Base-by-base conservation (phyloP, 148 eudicot genomes). In the Talinum fruticosum region DNA sequence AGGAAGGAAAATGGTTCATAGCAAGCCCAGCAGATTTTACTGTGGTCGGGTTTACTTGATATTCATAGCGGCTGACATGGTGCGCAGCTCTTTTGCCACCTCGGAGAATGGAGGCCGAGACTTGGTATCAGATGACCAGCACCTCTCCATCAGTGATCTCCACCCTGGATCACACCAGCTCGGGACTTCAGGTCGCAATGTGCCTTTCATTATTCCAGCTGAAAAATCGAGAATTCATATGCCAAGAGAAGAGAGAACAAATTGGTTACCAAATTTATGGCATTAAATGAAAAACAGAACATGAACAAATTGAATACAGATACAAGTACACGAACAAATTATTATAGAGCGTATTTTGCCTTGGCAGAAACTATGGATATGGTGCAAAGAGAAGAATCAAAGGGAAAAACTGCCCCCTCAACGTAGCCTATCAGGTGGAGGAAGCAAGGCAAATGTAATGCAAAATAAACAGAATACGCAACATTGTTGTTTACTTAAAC, bases 131-230 rank as follows among this genome's bases (percentile, higher is more conserved):
- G 65, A 45, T 36, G 72, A 81, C 89, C 89, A 88, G 47, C 87
- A 86, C 57, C 80, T 83, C 82, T 84, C 87, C 87, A 86, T 84
- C 71, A 88, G 82, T 16, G 80, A 81, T 70, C 84, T 86, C 89
- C 91, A 88, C 24, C 66, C 77, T 0, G 84, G 82, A 74, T 88
- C 87, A 47, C 88, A 86, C 76, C 83, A 86, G 38, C 70, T 79
- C 19, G 90, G 90, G 59, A 82, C 72, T 29, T 79, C 84, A 53
- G 87, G 87, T 59, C 86, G 79, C 45, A 86, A 44, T 49, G 81
- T 66, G 18, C 87, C 85, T 73, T 82, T 79, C 35, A 88, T 74
- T 78, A 84, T 82, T 67, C 86, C 87, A 71, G 83, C 84, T 86
- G 79, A 51, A 67, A 61, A 35, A 32, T 18, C n/a, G 35, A 21